Evolutionary conservation across 495 filamentous ascomycete species (phyloP).

Genomic region (Saxophila tyrrhenica): DNA sequence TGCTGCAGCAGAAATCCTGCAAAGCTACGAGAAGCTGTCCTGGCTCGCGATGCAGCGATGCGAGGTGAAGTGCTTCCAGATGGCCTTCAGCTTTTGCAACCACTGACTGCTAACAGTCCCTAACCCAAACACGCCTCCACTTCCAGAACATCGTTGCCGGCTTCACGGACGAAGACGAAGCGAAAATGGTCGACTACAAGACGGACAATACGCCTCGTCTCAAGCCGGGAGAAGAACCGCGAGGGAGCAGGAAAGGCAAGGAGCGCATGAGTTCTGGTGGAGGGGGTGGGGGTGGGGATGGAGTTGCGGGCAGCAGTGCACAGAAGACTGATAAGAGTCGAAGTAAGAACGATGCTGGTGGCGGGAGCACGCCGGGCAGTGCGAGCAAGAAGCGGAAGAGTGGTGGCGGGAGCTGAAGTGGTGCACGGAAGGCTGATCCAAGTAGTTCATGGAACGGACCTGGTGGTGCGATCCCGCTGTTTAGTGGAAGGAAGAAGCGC

Average conservation of each 20-base stretch:
- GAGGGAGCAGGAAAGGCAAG: constrained; percentile 12
- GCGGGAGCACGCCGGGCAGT: not conserved
- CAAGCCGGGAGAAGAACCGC: constrained; percentile 3
- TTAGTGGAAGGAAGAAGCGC: too few relatives aligned
- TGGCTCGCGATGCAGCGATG: constrained; percentile 17
- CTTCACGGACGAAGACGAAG: constrained; percentile 15
- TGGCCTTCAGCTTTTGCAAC: not conserved
- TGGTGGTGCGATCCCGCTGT: too few relatives aligned
- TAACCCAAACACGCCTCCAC: constrained; percentile 17
- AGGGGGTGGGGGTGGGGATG: not conserved
- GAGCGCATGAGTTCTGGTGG: constrained; percentile 6
- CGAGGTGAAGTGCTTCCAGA: constrained; percentile 7
- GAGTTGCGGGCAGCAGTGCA: not conserved
- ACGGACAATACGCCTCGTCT: constrained; percentile 11
- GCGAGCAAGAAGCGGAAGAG: constrained; percentile 2
- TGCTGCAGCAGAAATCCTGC: constrained; percentile 13
- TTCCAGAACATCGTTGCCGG: constrained; percentile 18
- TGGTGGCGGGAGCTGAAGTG: not conserved
- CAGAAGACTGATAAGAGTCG: not conserved
- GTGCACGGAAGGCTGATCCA: too few relatives aligned
- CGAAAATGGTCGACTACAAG: constrained; percentile 6
- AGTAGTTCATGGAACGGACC: too few relatives aligned
- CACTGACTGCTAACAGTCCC: constrained; percentile 7
- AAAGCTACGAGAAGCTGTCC: constrained; percentile 19
- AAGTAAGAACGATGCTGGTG: not conserved